Percentiles rank a stretch among this genome's conserved stretches.
These are phyloP conservation scores for Neobulgaria alba DNA, from an alignment of 2,329 filamentous ascomycete genomes.

Conservation along the genomic window DNA sequence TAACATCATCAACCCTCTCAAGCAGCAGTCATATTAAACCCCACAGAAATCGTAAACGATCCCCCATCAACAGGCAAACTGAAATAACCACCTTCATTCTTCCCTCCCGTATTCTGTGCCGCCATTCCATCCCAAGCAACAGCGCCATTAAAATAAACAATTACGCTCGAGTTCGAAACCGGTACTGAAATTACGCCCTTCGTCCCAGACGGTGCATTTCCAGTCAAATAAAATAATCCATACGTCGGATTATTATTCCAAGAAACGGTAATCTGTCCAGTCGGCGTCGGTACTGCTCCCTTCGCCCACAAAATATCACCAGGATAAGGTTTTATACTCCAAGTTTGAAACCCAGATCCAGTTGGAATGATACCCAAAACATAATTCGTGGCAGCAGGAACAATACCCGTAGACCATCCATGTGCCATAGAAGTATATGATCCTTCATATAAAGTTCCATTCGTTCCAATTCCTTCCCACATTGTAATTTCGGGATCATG, in stretches of 20 bases:
- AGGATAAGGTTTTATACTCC: constrained; percentile 33
- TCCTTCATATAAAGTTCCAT: constrained; percentile 36
- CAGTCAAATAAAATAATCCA: constrained; percentile 24
- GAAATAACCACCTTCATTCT: neutral
- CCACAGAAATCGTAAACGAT: neutral
- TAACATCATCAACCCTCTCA: neutral
- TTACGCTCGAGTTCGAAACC: constrained; percentile 5
- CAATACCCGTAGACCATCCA: constrained; percentile 43
- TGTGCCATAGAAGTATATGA: constrained; percentile 42
- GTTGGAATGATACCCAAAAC: constrained; percentile 39
- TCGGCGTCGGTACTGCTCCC: constrained; percentile 36
- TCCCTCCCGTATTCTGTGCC: constrained; percentile 3
- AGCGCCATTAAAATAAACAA: constrained; percentile 14
- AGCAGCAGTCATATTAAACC: neutral
- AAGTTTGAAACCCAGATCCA: constrained; percentile 36
- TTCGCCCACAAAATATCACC: constrained; percentile 35
- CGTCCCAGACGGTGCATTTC: constrained; percentile 26
- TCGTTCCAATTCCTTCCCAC: constrained; percentile 42
- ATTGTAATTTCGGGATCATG: constrained; percentile 39
- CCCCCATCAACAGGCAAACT: neutral
- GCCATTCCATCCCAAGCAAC: neutral
- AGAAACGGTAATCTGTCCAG: constrained; percentile 31
- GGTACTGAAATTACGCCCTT: constrained; percentile 21
- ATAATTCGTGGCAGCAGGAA: constrained; percentile 37
- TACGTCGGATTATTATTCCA: constrained; percentile 29